Evolutionary conservation across 2,329 filamentous ascomycete genomes (phyloP).

Genomic region (Arthrinium puccinioides): DNA sequence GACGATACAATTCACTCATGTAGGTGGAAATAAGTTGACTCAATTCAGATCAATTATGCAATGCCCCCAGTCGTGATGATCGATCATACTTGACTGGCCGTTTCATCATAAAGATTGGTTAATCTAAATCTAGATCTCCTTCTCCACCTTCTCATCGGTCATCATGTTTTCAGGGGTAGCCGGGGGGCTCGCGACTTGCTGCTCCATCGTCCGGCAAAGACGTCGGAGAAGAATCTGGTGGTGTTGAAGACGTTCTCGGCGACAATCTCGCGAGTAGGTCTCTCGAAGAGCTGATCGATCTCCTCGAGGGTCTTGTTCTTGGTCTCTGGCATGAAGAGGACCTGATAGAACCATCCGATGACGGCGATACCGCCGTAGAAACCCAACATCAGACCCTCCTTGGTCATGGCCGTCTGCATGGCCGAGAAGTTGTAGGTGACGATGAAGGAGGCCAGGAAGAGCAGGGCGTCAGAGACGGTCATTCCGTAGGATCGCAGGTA

Average conservation of each 20-base stretch:
- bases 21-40: no score
- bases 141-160: no score
- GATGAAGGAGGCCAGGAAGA: conserved; percentile 66
- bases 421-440: conserved; percentile 69
- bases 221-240: conserved; percentile 5
- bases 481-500: conserved; percentile 69
- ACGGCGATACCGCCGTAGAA: conserved; percentile 71
- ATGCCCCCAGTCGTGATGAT: no score
- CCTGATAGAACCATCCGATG: conserved; percentile 63
- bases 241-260: conserved; percentile 43
- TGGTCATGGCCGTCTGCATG: conserved; percentile 62
- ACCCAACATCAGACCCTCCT: conserved; percentile 58
- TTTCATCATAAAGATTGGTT: no score
- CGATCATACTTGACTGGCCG: no score
- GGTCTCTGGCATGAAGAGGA: conserved; percentile 70
- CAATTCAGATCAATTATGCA: no score
- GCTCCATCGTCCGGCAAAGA: conserved; percentile 10
- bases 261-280: conserved; percentile 56
- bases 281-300: conserved; percentile 60
- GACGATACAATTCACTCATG: no score
- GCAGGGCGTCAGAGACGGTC: conserved; percentile 59
- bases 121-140: no score
- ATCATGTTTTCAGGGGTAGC: no score
- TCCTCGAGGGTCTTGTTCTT: conserved; percentile 64
- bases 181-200: no score